These are phyloP conservation scores for Apiosordaria backusii DNA, from an alignment of 495 filamentous ascomycete species.

Conservation along the genomic window DNA sequence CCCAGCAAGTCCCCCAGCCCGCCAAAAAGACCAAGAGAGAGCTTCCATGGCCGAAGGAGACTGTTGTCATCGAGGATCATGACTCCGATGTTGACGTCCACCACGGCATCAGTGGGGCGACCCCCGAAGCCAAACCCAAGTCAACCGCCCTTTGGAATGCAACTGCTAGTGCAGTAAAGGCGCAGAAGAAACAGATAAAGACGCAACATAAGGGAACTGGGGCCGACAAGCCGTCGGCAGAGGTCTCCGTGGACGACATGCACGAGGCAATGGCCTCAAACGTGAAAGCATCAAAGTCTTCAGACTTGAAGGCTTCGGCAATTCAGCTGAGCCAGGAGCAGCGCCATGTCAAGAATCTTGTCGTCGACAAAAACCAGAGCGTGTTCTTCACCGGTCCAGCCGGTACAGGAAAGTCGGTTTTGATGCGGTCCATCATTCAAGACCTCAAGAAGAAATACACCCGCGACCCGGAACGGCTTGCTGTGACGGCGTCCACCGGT, in stretches of 20 bases:
- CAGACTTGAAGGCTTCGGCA: conserved; percentile 42
- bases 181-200: conserved; percentile 74
- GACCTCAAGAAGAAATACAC: conserved; percentile 70
- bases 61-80: not conserved
- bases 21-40: conserved; percentile 33
- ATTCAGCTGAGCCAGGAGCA: conserved; percentile 85
- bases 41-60: conserved; percentile 29
- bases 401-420: conserved; percentile 94
- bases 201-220: conserved; percentile 46
- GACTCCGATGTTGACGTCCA: conserved; percentile 22
- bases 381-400: conserved; percentile 98
- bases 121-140: conserved; percentile 38
- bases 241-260: conserved; percentile 31
- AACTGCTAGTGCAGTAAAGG: conserved; percentile 75
- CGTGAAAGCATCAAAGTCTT: conserved; percentile 13
- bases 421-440: conserved; percentile 85
- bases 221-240: conserved; percentile 12
- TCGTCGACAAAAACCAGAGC: conserved; percentile 71
- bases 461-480: conserved; percentile 73
- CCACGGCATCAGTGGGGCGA: conserved; percentile 16
- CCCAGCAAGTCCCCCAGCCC: conserved; percentile 19
- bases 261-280: conserved; percentile 32
- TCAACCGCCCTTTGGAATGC: conserved; percentile 65
- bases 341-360: conserved; percentile 71
- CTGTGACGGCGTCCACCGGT: conserved; percentile 92